phyloP scores from a whole-genome alignment of 345 rosid genomes.

The Gossypium stocksii region DNA sequence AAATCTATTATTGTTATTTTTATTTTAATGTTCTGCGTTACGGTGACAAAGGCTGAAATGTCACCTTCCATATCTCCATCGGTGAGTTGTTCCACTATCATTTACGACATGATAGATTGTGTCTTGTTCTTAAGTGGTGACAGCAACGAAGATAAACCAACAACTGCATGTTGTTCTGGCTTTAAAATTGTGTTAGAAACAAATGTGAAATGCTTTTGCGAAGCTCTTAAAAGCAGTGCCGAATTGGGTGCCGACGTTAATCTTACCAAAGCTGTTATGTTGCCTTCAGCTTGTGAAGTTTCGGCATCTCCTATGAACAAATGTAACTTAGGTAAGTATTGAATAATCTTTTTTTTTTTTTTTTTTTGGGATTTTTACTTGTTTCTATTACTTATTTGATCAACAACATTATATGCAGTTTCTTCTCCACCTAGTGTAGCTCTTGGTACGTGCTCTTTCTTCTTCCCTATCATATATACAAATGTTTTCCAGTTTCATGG shows the following conservation, averaged over 20 bases:
- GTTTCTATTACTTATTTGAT: neutral
- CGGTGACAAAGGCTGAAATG: neutral
- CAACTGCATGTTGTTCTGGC: conserved; percentile 33
- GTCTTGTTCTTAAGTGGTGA: conserved; percentile 27
- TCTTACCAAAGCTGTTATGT: conserved; percentile 19
- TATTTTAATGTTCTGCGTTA: neutral
- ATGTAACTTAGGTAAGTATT: neutral
- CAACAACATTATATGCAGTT: neutral
- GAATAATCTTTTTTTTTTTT: neutral
- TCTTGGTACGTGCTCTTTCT: neutral
- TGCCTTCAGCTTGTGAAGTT: conserved; percentile 32
- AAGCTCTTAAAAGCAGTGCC: conserved; percentile 23
- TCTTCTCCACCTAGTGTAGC: neutral
- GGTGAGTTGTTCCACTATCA: conserved; percentile 27
- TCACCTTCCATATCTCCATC: conserved; percentile 7
- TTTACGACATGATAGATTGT: conserved; percentile 42
- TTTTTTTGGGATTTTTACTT: too few relatives aligned
- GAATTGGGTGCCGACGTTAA: conserved; percentile 32
- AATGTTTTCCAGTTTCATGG: neutral
- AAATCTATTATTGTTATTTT: neutral
- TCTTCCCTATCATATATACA: neutral
- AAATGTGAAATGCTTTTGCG: conserved; percentile 30
- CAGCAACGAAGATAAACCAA: conserved; percentile 16
- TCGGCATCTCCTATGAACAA: conserved; percentile 11
- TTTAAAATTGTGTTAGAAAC: conserved; percentile 22